phyloP scores from a whole-genome alignment of 2,329 filamentous ascomycete genomes.

The Alternaria sp. region DNA sequence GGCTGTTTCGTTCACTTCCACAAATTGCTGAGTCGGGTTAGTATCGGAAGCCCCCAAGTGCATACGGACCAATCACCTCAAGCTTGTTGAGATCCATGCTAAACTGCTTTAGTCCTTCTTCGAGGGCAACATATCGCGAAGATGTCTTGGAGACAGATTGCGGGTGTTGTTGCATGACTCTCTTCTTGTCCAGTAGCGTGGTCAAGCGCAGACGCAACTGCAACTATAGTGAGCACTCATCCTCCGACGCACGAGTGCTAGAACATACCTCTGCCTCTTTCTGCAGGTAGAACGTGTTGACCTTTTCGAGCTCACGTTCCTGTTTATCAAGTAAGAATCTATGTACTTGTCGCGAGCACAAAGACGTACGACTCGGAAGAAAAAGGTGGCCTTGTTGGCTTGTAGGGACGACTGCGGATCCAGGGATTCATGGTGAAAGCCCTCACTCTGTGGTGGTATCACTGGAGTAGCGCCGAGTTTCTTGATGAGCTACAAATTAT shows the following conservation, averaged over 20 bases:
- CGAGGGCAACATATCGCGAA: conserved; percentile 90
- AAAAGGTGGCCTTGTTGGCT: conserved; percentile 98
- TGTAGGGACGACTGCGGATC: conserved; percentile 91
- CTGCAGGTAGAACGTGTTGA: conserved; percentile 96
- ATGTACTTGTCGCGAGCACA: background rate
- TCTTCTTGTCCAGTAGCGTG: conserved; percentile 94
- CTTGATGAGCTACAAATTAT: conserved; percentile 82
- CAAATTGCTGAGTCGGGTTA: conserved; percentile 75
- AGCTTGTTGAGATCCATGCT: conserved; percentile 96
- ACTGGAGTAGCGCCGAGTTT: conserved; percentile 92
- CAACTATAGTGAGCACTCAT: conserved; percentile 23
- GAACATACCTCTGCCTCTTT: conserved; percentile 89
- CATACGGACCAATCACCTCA: conserved; percentile 59
- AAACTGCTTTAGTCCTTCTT: conserved; percentile 97
- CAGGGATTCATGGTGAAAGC: conserved; percentile 53
- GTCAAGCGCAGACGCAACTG: conserved; percentile 92
- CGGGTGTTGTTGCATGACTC: conserved; percentile 80
- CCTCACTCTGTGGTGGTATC: conserved; percentile 77
- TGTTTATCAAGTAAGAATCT: conserved; percentile 49
- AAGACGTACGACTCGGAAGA: conserved; percentile 85
- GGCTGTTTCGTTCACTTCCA: conserved; percentile 96
- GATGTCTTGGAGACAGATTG: conserved; percentile 84
- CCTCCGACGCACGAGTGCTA: conserved; percentile 4
- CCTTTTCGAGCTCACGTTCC: conserved; percentile 98
- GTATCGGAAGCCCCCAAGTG: conserved; percentile 20